These are phyloP conservation scores for Xerophyta viscosa DNA, from an alignment of 106 monocot species.

Conservation along the genomic window DNA sequence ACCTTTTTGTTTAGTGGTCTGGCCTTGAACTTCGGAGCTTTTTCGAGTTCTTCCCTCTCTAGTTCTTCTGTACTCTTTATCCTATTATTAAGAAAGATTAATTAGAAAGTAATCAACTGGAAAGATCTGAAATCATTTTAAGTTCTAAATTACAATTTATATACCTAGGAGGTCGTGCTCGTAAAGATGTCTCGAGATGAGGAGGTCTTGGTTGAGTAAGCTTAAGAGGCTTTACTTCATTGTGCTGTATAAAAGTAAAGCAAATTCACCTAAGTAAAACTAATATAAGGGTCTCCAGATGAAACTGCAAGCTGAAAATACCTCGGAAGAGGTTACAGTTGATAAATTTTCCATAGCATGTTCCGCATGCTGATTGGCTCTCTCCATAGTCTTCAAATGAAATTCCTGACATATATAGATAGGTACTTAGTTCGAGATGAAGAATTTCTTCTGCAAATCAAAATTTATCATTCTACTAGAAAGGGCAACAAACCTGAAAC, in stretches of 20 bases:
- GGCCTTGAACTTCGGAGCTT: conserved; percentile 92
- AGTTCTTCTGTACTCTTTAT: conserved; percentile 73
- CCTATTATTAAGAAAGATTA: conserved; percentile 16
- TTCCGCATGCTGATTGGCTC: conserved; percentile 54
- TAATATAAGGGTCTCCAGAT: background rate
- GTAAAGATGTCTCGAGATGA: conserved; percentile 58
- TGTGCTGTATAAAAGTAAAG: conserved; percentile 23
- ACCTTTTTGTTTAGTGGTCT: conserved; percentile 90
- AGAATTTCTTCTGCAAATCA: background rate
- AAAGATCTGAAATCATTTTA: background rate
- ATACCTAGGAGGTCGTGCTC: conserved; percentile 73
- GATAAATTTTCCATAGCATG: conserved; percentile 32
- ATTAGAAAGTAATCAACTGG: background rate
- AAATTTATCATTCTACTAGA: background rate
- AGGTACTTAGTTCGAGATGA: background rate
- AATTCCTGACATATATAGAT: conserved; percentile 43
- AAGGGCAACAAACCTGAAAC: conserved; percentile 36
- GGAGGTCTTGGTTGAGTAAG: conserved; percentile 77
- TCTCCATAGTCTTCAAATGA: conserved; percentile 78
- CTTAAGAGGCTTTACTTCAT: conserved; percentile 39
- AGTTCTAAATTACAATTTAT: background rate
- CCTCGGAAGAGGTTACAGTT: conserved; percentile 30
- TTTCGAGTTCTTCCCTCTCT: conserved; percentile 77
- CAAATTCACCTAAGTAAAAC: background rate
- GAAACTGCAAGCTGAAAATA: conserved; percentile 4